These are phyloP conservation scores for Multifurca ochricompacta DNA, from an alignment of 768 basidiomycete species.

Conservation along the genomic window DNA sequence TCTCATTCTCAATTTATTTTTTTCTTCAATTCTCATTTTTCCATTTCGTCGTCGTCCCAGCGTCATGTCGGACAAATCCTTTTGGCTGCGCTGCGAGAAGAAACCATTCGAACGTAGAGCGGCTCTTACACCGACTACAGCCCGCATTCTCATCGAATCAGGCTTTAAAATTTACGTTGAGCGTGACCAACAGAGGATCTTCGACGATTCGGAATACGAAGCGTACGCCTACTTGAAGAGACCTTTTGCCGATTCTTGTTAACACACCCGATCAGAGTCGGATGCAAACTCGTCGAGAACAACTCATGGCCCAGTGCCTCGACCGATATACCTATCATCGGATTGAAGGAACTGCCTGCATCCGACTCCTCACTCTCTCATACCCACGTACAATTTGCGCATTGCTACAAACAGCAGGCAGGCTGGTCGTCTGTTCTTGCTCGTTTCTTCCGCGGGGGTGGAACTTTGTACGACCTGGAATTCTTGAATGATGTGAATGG, in stretches of 20 bases:
- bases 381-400: conserved; percentile 96
- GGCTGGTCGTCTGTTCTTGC: conserved; percentile 85
- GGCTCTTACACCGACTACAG: conserved; percentile 86
- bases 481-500: conserved; percentile 82
- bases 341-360: conserved; percentile 89
- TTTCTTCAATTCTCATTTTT: not conserved
- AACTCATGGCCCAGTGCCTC: conserved; percentile 88
- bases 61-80: conserved; percentile 40
- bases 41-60: not conserved
- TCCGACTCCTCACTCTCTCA: conserved; percentile 81
- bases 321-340: conserved; percentile 69
- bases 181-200: conserved; percentile 89
- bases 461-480: conserved; percentile 90
- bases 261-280: conserved; percentile 49
- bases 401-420: conserved; percentile 93
- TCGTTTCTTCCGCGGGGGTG: conserved; percentile 77
- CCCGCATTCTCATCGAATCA: conserved; percentile 78
- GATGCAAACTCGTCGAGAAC: conserved; percentile 80
- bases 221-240: conserved; percentile 48
- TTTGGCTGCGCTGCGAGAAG: conserved; percentile 98
- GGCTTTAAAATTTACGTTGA: conserved; percentile 91
- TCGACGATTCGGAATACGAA: conserved; percentile 89
- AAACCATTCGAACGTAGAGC: conserved; percentile 91
- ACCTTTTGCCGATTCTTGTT: conserved; percentile 6
- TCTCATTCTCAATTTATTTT: not conserved